These are phyloP conservation scores for Globisporangium acanthophoron DNA, from an alignment of 352 stramenopile species.

Conservation along the genomic window DNA sequence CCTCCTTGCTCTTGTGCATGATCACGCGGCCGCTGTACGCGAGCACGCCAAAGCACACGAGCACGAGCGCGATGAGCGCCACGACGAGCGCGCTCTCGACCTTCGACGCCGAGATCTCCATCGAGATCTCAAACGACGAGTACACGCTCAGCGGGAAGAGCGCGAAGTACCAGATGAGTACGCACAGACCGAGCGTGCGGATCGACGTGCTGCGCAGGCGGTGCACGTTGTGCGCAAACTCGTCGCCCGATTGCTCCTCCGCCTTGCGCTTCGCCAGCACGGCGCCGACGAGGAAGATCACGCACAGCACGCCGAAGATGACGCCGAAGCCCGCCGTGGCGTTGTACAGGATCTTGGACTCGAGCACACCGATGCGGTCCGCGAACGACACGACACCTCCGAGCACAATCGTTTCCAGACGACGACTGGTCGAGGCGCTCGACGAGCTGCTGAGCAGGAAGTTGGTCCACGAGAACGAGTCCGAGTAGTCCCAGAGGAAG, in stretches of 20 bases:
- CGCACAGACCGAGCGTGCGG: conserved; percentile 47
- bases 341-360: conserved; percentile 37
- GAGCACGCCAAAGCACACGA: conserved; percentile 45
- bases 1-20: conserved; percentile 42
- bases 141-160: conserved; percentile 61
- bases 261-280: conserved; percentile 48
- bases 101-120: conserved; percentile 37
- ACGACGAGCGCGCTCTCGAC: conserved; percentile 28
- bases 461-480: conserved; percentile 67
- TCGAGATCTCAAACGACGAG: conserved; percentile 62
- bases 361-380: conserved; percentile 45
- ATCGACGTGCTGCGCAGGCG: conserved; percentile 53
- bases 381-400: conserved; percentile 51
- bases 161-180: conserved; percentile 63
- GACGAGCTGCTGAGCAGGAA: conserved; percentile 34
- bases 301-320: conserved; percentile 24
- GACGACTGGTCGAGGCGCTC: conserved; percentile 19
- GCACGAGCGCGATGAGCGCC: conserved; percentile 35
- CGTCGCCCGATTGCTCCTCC: conserved; percentile 34
- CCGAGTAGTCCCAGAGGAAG: conserved; percentile 63
- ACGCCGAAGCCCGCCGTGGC: conserved; percentile 35
- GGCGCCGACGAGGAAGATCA: conserved; percentile 43
- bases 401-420: conserved; percentile 50
- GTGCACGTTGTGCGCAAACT: conserved; percentile 36
- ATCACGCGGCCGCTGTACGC: conserved; percentile 49